phyloP scores from a whole-genome alignment of 2,329 filamentous ascomycete species.

The Ceratocystiopsis minuta region DNA sequence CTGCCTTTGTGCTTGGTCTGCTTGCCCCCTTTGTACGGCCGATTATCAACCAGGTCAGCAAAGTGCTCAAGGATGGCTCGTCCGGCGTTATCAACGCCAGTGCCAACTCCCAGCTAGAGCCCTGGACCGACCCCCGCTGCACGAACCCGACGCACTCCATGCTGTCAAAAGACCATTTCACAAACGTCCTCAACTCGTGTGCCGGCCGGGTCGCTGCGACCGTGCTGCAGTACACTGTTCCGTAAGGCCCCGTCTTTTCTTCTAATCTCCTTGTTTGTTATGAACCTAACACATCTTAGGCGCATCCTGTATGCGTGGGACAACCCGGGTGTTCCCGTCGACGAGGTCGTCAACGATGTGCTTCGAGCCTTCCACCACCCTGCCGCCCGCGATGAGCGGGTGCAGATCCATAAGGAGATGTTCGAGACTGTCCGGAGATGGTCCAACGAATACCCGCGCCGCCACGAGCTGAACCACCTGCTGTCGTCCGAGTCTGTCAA shows the following conservation, averaged over 20 bases:
- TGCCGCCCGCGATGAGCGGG: slow-evolving; percentile 52
- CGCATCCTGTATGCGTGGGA: slow-evolving; percentile 88
- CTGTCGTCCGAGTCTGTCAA: slow-evolving; percentile 72
- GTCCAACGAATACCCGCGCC: slow-evolving; percentile 52
- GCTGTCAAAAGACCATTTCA: slow-evolving; percentile 72
- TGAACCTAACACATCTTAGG: slow-evolving; percentile 18
- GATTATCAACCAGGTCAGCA: slow-evolving; percentile 73
- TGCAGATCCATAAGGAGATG: slow-evolving; percentile 78
- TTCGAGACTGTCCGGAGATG: slow-evolving; percentile 70
- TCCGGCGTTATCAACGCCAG: slow-evolving; percentile 50
- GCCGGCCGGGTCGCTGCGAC: slow-evolving; percentile 56
- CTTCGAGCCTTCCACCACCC: slow-evolving; percentile 82
- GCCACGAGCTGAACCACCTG: slow-evolving; percentile 51
- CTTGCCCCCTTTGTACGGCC: slow-evolving; percentile 84
- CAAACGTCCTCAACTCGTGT: slow-evolving; percentile 58
- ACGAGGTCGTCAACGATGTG: slow-evolving; percentile 70
- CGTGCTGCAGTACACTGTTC: slow-evolving; percentile 72
- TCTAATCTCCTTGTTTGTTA: background rate
- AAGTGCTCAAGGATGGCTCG: slow-evolving; percentile 71
- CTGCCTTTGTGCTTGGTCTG: slow-evolving; percentile 77
- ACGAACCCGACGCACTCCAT: slow-evolving; percentile 69
- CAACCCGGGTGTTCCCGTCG: slow-evolving; percentile 61
- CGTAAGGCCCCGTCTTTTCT: slow-evolving; percentile 27
- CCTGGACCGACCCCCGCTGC: slow-evolving; percentile 59
- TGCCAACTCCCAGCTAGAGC: slow-evolving; percentile 58